These are phyloP conservation scores for Yamadazyma insecticola DNA, from an alignment of 805 yeast genomes.

Conservation along the genomic window DNA sequence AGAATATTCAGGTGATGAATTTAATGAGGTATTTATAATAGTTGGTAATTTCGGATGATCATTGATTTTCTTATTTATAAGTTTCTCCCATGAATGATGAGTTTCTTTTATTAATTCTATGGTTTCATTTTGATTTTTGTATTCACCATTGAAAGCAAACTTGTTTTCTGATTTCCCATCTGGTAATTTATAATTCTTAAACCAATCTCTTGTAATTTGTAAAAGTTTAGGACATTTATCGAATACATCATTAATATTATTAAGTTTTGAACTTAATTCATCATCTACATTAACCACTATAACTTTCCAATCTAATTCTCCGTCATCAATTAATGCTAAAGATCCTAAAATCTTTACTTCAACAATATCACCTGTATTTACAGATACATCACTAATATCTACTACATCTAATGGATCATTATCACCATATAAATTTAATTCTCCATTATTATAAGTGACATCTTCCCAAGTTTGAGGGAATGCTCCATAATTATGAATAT, in stretches of 20 bases:
- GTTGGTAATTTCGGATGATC: conserved; percentile 24
- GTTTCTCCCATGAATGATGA: conserved; percentile 74
- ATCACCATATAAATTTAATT: conserved; percentile 42
- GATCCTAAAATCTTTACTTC: conserved; percentile 92
- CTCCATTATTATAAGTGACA: conserved; percentile 51
- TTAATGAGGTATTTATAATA: conserved; percentile 36
- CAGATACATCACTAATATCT: conserved; percentile 75
- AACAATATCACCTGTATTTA: conserved; percentile 67
- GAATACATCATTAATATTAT: conserved; percentile 89
- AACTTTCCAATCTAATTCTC: conserved; percentile 89
- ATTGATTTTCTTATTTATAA: conserved; percentile 56
- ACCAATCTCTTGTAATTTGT: conserved; percentile 96
- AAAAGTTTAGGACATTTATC: conserved; percentile 86
- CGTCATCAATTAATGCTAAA: conserved; percentile 91
- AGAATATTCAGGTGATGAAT: conserved; percentile 22
- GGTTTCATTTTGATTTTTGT: conserved; percentile 83
- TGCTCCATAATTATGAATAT: conserved; percentile 85
- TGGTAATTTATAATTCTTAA: conserved; percentile 95
- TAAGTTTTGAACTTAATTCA: conserved; percentile 80
- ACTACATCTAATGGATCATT: conserved; percentile 60
- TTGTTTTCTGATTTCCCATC: conserved; percentile 97
- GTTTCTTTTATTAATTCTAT: conserved; percentile 80
- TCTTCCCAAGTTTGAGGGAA: conserved; percentile 97
- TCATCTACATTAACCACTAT: conserved; percentile 80
- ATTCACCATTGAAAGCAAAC: conserved; percentile 95